Percentiles rank a stretch among this genome's conserved stretches.
Evolutionary conservation across 2,329 filamentous ascomycete genomes (phyloP).

Genomic region (Penicillium glabrum): DNA sequence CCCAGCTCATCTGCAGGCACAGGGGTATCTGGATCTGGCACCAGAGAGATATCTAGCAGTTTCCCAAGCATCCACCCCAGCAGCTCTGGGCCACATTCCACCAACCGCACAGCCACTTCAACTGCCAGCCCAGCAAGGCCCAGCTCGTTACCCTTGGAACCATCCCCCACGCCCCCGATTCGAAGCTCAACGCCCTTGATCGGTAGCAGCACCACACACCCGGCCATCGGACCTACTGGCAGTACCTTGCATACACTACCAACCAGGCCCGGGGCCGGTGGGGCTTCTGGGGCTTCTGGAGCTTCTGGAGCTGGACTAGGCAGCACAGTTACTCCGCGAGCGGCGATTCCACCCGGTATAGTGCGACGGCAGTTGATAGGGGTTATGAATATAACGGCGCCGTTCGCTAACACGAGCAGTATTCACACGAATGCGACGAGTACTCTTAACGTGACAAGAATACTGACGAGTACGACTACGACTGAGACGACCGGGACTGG

Average conservation of each 20-base stretch:
- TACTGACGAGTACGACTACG: neutral
- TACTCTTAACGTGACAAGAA: constrained; percentile 10
- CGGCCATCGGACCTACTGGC: neutral
- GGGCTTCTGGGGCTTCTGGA: neutral
- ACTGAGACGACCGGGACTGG: neutral
- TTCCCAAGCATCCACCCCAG: neutral
- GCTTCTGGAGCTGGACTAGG: neutral
- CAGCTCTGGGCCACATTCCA: neutral
- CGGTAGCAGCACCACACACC: neutral
- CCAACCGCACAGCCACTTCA: neutral
- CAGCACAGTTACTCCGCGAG: constrained; percentile 1
- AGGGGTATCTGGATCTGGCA: neutral
- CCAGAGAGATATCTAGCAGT: neutral
- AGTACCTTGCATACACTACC: constrained; percentile 7
- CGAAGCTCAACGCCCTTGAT: constrained; percentile 9
- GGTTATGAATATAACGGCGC: constrained; percentile 11
- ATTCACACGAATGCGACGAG: constrained; percentile 14
- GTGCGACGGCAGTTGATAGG: constrained; percentile 9
- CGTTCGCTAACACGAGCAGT: constrained; percentile 18
- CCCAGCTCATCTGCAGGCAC: neutral
- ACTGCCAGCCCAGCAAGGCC: neutral
- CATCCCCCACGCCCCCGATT: neutral
- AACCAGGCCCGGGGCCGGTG: neutral
- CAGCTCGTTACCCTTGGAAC: neutral
- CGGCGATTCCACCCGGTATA: constrained; percentile 11